These are phyloP conservation scores for Mallotus nudiflorus DNA, from an alignment of 345 rosid species.

Conservation along the genomic window DNA sequence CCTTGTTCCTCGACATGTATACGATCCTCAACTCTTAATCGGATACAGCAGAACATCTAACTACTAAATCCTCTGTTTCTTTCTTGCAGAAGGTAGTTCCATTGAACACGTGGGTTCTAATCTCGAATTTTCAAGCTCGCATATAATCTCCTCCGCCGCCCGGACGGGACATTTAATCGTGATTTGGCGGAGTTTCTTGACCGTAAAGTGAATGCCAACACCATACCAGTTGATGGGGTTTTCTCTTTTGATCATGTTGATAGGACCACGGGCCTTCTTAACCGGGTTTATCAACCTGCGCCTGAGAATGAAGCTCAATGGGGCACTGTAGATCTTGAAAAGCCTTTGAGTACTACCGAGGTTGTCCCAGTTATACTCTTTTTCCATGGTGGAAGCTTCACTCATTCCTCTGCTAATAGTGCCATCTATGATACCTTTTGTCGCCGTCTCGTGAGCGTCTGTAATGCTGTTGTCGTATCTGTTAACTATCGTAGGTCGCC, in stretches of 20 bases:
- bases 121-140: constrained; percentile 93
- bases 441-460: constrained; percentile 67
- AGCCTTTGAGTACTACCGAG: constrained; percentile 68
- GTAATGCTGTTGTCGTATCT: constrained; percentile 80
- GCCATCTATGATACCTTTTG: constrained; percentile 95
- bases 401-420: constrained; percentile 93
- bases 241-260: constrained; percentile 90
- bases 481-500: constrained; percentile 92
- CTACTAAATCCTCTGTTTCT: background rate
- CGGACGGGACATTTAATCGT: constrained; percentile 89
- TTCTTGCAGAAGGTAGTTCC: constrained; percentile 86
- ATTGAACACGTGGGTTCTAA: constrained; percentile 94
- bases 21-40: too few species aligned
- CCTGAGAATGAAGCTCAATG: constrained; percentile 37
- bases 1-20: background rate
- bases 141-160: constrained; percentile 85
- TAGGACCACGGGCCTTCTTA: constrained; percentile 67
- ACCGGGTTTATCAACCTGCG: constrained; percentile 64
- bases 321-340: constrained; percentile 55
- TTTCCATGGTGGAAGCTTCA: constrained; percentile 98
- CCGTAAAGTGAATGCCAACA: constrained; percentile 79
- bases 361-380: constrained; percentile 78
- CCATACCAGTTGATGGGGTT: constrained; percentile 79
- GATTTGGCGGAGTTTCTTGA: constrained; percentile 92
- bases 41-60: background rate